These are phyloP conservation scores for Trichoderma sp. DNA, from an alignment of 2,329 filamentous ascomycete genomes.

Conservation along the genomic window DNA sequence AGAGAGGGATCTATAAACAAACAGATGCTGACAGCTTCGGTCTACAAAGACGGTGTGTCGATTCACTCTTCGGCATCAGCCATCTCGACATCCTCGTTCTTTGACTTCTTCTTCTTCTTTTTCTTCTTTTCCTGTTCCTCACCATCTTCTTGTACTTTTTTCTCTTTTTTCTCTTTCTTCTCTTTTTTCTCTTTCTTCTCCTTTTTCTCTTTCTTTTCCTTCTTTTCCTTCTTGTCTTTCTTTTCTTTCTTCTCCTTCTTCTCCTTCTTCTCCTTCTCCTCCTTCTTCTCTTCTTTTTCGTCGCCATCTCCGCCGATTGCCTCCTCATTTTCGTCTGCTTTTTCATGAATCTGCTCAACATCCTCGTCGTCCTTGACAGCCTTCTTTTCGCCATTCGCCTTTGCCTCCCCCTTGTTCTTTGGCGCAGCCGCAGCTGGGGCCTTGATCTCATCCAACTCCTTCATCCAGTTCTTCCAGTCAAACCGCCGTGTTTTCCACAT, in stretches of 20 bases:
- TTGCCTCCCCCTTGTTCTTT: slow-evolving; percentile 3
- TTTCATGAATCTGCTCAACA: background rate
- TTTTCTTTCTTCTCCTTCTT: background rate
- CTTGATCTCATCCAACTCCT: slow-evolving; percentile 41
- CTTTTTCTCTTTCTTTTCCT: background rate
- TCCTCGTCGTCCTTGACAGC: background rate
- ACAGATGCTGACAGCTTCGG: background rate
- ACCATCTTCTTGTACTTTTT: background rate
- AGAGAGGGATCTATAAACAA: background rate
- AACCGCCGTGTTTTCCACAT: slow-evolving; percentile 52
- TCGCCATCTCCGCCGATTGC: background rate
- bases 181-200: slow-evolving; percentile 3
- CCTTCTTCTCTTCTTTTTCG: background rate
- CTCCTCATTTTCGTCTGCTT: background rate
- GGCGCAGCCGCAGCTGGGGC: slow-evolving; percentile 23
- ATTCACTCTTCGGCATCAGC: slow-evolving; percentile 5
- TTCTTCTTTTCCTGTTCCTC: background rate
- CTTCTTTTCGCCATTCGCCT: background rate
- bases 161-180: background rate
- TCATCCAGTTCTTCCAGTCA: slow-evolving; percentile 59
- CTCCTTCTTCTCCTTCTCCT: background rate
- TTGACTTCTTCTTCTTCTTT: slow-evolving; percentile 18
- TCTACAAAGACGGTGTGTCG: background rate
- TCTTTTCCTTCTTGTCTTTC: background rate
- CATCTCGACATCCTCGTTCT: slow-evolving; percentile 8